phyloP scores from a whole-genome alignment of 495 filamentous ascomycete genomes.

The Podospora pseudopauciseta region DNA sequence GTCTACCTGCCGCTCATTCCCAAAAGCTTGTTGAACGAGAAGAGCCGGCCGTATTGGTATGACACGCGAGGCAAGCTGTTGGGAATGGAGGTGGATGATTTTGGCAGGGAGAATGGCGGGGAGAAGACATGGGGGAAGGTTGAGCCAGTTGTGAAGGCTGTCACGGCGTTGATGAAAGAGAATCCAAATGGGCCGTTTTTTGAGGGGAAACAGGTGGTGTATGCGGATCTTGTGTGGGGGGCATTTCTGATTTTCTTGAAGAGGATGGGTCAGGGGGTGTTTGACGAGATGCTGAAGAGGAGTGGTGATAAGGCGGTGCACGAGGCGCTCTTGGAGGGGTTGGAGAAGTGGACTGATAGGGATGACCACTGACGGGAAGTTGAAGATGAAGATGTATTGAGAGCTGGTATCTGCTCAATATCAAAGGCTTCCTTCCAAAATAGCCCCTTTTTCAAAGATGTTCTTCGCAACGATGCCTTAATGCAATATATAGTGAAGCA shows the following conservation, averaged over 20 bases:
- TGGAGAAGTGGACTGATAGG: conserved; percentile 2
- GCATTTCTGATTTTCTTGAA: conserved; percentile 36
- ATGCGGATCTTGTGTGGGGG: conserved; percentile 44
- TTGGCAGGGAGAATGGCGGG: conserved; percentile 37
- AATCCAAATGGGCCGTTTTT: conserved; percentile 48
- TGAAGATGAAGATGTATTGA: not conserved
- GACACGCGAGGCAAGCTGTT: conserved; percentile 34
- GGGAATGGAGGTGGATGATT: conserved; percentile 45
- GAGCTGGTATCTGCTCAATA: no score
- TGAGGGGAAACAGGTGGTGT: conserved; percentile 34
- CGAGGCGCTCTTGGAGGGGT: not conserved
- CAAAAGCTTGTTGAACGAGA: conserved; percentile 37
- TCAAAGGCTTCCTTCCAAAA: no score
- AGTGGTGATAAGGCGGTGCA: conserved; percentile 34
- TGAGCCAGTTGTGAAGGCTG: conserved; percentile 33
- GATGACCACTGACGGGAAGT: not conserved
- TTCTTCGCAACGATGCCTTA: no score
- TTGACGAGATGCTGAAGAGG: conserved; percentile 30
- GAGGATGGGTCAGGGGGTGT: conserved; percentile 32
- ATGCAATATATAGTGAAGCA: no score
- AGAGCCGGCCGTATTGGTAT: conserved; percentile 45
- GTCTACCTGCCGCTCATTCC: conserved; percentile 38
- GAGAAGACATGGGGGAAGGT: conserved; percentile 37
- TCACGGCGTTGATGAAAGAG: conserved; percentile 50
- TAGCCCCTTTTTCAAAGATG: no score